Percentiles rank a stretch among this genome's conserved stretches.
Conservation (phyloP, 192 early-diverging fungal genomes). For the Backusella sp. region DNA sequence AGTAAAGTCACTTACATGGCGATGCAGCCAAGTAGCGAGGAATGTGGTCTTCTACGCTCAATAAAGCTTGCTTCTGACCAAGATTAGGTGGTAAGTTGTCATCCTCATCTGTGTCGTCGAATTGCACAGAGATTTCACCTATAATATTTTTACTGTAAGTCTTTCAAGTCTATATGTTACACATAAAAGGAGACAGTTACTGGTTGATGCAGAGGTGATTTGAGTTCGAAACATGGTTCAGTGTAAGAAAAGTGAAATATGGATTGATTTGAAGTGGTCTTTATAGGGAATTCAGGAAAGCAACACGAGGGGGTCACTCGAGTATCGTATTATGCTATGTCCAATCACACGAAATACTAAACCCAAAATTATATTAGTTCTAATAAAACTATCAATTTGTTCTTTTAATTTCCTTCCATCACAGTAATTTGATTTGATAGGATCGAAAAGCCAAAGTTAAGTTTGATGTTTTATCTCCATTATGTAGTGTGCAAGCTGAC, state of each 20-base stretch:
- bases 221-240: not conserved
- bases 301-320: not conserved
- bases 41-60: constrained; percentile 12
- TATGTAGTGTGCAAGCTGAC: not conserved
- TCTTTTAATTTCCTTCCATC: not conserved
- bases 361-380: not conserved
- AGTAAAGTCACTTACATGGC: constrained; percentile 14
- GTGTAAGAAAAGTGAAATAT: not conserved
- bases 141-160: not conserved
- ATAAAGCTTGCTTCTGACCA: not conserved
- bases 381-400: not conserved
- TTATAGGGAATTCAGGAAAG: not conserved
- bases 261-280: not conserved
- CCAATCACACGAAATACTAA: not conserved
- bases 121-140: not conserved
- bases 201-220: not conserved
- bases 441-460: not conserved
- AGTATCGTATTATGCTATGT: not conserved
- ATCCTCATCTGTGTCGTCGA: constrained; percentile 22
- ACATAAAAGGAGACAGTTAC: not conserved
- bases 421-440: not conserved
- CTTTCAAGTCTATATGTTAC: not conserved
- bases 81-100: constrained; percentile 4
- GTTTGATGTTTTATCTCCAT: not conserved
- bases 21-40: constrained; percentile 25